Base-by-base conservation (phyloP, 192 early-diverging fungal genomes). In the Coemansia sp. region DNA sequence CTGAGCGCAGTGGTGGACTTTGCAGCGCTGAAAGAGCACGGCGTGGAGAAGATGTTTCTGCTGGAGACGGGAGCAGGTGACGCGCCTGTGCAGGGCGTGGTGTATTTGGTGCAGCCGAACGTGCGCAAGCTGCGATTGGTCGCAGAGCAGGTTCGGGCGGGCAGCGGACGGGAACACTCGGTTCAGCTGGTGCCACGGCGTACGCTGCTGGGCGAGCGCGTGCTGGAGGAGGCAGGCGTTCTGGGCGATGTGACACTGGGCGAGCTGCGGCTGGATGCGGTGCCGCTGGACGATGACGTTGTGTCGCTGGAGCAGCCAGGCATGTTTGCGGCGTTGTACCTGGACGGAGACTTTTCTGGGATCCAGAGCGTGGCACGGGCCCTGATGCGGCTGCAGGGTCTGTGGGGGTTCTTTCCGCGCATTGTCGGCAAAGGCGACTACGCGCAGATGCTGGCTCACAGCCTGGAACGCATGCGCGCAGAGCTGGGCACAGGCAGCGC, bases 11-110 rank as follows among this genome's bases (percentile, higher is more conserved):
- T 97, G 20, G 91, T 92, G 19, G 95, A 96, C 64, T 94, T 96
- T 79, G 84, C 83, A 19, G 74, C 95, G 22, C 73, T 98, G 14
- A 93, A 93, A 88, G 95, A 98, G 62, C 95, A 98, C 82, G 95
- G 95, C 19, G 93, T 96, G 12, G 93, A 96, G 58, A 96, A 93
- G 81, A 90, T 98, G 55, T 95, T 90, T 71, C 87, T 95, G 64
- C 82, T 98, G 19, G 78, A 90, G 18, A 59, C 84, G n/a, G 82
- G 14, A 32, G 60, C 90, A 59, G 87, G 90, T 7, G 90, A 88
- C 0, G 93, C 93, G 29, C 75, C 85, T 64, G 63, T 62, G 20
- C 84, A 82, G 53, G 86, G 83, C 59, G 59, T 98, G 22, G 85
- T 96, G n/a, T 98, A 95, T 69, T 84, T 98, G 35, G 85, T 88